Conservation (phyloP, 1,284 basidiomycete species). For the Hemileia vastatrix region DNA sequence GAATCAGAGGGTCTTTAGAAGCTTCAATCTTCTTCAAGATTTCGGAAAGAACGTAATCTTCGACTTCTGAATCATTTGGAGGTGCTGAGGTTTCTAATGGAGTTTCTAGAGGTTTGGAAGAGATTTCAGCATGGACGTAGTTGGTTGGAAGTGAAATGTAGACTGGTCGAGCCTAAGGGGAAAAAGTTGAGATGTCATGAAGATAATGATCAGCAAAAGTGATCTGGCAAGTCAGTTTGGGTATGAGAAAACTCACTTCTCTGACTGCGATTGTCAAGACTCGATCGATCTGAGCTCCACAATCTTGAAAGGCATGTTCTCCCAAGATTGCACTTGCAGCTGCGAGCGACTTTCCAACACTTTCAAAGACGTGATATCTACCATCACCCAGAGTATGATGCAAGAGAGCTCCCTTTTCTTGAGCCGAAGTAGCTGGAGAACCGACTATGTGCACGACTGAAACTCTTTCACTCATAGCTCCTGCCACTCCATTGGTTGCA, state of each 20-base stretch:
- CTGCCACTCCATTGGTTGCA: no score
- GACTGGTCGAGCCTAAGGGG: conserved; percentile 62
- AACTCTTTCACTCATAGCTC: conserved; percentile 64
- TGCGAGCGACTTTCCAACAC: conserved; percentile 56
- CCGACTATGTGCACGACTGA: conserved; percentile 88
- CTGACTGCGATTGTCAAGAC: conserved; percentile 64
- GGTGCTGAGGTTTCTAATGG: conserved; percentile 53
- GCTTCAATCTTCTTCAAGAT: conserved; percentile 61
- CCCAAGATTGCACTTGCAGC: conserved; percentile 55
- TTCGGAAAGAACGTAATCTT: conserved; percentile 63
- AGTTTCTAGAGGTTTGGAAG: conserved; percentile 56
- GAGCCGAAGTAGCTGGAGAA: conserved; percentile 64
- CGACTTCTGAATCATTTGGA: conserved; percentile 55
- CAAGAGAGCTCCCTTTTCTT: conserved; percentile 49
- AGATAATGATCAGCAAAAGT: not conserved
- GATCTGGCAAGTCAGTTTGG: conserved; percentile 2
- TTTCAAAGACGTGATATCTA: conserved; percentile 6
- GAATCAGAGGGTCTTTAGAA: conserved; percentile 59
- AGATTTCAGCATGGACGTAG: conserved; percentile 61
- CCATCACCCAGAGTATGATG: conserved; percentile 45
- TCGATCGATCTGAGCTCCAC: conserved; percentile 63
- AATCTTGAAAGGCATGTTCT: conserved; percentile 33
- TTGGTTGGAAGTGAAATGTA: conserved; percentile 84
- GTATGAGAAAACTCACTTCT: conserved; percentile 16
- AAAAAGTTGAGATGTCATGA: conserved; percentile 5